Evolutionary conservation across 306 rosid genomes (phyloP).

Genomic region (Prunus davidiana): DNA sequence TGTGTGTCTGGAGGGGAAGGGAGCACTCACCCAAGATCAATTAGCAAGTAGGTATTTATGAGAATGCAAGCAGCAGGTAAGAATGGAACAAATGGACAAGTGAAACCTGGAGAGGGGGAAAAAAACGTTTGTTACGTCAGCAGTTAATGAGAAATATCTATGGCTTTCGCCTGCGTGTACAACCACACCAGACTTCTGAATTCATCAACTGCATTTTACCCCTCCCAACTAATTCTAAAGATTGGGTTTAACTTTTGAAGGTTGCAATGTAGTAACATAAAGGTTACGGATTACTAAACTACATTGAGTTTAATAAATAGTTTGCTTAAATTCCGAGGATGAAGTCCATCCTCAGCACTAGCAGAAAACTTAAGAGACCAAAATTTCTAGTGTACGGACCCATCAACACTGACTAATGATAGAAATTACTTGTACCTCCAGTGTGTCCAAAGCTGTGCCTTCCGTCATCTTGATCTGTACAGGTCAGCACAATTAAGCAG

Average conservation of each 20-base stretch:
- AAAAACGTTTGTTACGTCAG: not conserved
- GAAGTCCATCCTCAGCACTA: not conserved
- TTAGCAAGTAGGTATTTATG: constrained; percentile 58
- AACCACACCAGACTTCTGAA: not conserved
- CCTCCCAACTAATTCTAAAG: not conserved
- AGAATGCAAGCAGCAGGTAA: constrained; percentile 68
- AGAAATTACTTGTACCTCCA: constrained; percentile 50
- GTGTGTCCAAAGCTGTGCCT: constrained; percentile 65
- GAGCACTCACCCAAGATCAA: constrained; percentile 65
- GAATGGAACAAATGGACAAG: constrained; percentile 70
- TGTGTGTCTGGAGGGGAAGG: not conserved
- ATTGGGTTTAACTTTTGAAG: not conserved
- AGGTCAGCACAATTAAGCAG: constrained; percentile 45
- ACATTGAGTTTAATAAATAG: not conserved
- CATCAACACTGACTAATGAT: not conserved
- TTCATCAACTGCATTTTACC: not conserved
- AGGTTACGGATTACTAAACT: not conserved
- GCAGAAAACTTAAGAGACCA: not conserved
- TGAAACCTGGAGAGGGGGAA: constrained; percentile 46
- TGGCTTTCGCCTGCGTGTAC: not conserved
- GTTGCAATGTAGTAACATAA: not conserved
- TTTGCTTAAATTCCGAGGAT: not conserved
- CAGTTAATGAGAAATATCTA: constrained; percentile 9
- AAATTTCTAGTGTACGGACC: not conserved
- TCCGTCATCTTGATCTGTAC: constrained; percentile 52